Evolutionary conservation across 2,329 filamentous ascomycete species (phyloP), one percentile per base, ranked within the genome.

Genomic region (Albophoma yamanashiensis): DNA sequence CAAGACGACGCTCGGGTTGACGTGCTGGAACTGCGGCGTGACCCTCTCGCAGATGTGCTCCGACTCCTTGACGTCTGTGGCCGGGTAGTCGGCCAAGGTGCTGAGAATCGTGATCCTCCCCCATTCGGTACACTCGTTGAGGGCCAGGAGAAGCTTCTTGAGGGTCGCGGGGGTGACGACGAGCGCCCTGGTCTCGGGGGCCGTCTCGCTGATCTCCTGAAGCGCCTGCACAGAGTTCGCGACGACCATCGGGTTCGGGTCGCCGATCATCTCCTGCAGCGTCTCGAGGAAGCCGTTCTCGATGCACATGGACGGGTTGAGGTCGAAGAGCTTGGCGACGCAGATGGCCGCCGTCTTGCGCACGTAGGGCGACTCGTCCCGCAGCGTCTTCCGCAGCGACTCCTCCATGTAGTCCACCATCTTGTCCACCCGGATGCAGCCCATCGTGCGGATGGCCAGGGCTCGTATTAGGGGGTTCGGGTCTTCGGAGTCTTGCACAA

Each of bases 391-490:
- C 67, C 94, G 85, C 64, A 99, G 77, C 17, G 94, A 94, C 70
- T 99, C 94, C 74, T 97, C 94, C 93, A 99, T 97, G 74, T 99
- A 99, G 73, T 99, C 94, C 65, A 97, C 91, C 91, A 99, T 99
- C 76, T 99, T 99, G 67, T 97, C 94, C 60, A 99, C 94, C 60
- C 94, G 82, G 69, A 99, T 97, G 71, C 94, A 97, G 47, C 94
- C 94, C 94, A 99, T 99, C 40, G 94, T 99, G 68, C 94, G 85
- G 73, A 99, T 96, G 59, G 94, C 94, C 58, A 99, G 82, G 57
- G 94, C 94, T 80, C 94, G 83, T 69, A 99, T 91, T 31, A 99
- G 83, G 17, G 94, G 94, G 71, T 99, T 99, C 52, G 94, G 94
- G 70, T 99, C 94, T 83, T 99, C 94, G 20, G 94, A 94, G 74